A percentile compares a stretch with the other conserved stretches of the same genome.
phyloP scores from a whole-genome alignment of 2,329 filamentous ascomycete genomes.

The Aschersonia sp. region DNA sequence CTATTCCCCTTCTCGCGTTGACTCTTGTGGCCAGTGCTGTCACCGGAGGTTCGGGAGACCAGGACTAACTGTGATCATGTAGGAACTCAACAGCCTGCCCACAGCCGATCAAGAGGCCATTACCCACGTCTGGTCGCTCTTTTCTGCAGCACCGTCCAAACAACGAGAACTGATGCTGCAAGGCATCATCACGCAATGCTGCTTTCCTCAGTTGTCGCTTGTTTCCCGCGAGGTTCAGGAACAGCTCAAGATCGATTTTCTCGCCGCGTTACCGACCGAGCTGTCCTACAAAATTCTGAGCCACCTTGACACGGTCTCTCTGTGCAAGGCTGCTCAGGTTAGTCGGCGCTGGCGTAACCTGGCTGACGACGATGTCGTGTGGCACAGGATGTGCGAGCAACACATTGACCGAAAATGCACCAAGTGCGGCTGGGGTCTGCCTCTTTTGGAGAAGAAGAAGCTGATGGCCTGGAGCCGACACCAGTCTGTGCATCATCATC shows the following conservation, averaged over 20 bases:
- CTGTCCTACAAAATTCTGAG: constrained; percentile 87
- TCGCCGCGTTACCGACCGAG: constrained; percentile 76
- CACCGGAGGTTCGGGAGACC: too few species aligned
- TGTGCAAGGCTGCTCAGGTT: constrained; percentile 93
- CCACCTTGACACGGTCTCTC: constrained; percentile 81
- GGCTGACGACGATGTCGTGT: constrained; percentile 95
- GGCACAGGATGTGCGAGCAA: constrained; percentile 95
- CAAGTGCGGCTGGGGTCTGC: constrained; percentile 91
- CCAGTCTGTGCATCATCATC: constrained; percentile 26
- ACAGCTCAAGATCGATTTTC: constrained; percentile 93
- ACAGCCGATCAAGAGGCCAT: constrained; percentile 87
- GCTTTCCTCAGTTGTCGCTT: constrained; percentile 90
- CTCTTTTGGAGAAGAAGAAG: constrained; percentile 75
- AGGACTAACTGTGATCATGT: neutral
- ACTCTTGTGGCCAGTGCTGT: too few species aligned
- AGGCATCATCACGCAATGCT: constrained; percentile 90
- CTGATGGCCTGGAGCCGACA: constrained; percentile 77
- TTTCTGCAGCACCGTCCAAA: constrained; percentile 86
- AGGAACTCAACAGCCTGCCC: constrained; percentile 73
- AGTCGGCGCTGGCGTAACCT: constrained; percentile 75
- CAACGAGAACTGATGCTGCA: constrained; percentile 94
- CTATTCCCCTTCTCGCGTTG: neutral
- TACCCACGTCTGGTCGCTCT: constrained; percentile 93
- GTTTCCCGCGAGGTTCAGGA: constrained; percentile 84
- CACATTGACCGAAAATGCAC: constrained; percentile 89